Conservation (phyloP, 129 eudicot species). For the Centrapalus pauciflorus region DNA sequence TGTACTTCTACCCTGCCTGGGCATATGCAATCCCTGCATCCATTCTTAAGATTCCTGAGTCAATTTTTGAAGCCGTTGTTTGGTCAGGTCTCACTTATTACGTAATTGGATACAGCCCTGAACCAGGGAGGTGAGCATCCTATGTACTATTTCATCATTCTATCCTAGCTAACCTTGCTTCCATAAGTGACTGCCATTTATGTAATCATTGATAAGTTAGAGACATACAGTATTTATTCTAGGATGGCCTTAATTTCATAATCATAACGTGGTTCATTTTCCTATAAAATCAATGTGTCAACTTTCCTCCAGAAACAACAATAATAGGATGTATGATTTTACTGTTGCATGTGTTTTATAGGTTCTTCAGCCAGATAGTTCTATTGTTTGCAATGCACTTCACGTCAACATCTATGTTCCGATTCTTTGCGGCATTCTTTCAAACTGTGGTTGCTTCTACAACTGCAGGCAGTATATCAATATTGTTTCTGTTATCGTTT, state of each 20-base stretch:
- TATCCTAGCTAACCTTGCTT: background rate
- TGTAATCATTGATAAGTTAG: background rate
- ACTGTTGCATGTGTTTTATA: conserved; percentile 13
- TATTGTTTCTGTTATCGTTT: conserved; percentile 41
- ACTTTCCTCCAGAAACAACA: background rate
- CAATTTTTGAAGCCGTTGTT: conserved; percentile 41
- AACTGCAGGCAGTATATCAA: conserved; percentile 41
- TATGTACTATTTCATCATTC: background rate
- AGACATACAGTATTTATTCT: background rate
- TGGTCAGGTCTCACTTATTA: conserved; percentile 66
- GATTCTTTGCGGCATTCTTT: conserved; percentile 53
- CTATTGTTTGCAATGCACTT: conserved; percentile 45
- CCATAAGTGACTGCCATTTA: background rate
- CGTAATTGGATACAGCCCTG: conserved; percentile 61
- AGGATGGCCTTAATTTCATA: background rate
- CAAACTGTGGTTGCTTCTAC: conserved; percentile 50
- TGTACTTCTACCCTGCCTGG: conserved; percentile 80
- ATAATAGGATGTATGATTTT: background rate
- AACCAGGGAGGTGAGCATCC: conserved; percentile 53
- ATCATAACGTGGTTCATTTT: background rate
- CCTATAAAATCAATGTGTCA: background rate
- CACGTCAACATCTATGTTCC: conserved; percentile 49
- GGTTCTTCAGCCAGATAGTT: conserved; percentile 58
- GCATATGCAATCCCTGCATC: conserved; percentile 67
- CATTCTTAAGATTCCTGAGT: conserved; percentile 62